A percentile compares a stretch with the other conserved stretches of the same genome.
Evolutionary conservation across 2,329 filamentous ascomycete species (phyloP).

Genomic region (Fusarium metavorans): DNA sequence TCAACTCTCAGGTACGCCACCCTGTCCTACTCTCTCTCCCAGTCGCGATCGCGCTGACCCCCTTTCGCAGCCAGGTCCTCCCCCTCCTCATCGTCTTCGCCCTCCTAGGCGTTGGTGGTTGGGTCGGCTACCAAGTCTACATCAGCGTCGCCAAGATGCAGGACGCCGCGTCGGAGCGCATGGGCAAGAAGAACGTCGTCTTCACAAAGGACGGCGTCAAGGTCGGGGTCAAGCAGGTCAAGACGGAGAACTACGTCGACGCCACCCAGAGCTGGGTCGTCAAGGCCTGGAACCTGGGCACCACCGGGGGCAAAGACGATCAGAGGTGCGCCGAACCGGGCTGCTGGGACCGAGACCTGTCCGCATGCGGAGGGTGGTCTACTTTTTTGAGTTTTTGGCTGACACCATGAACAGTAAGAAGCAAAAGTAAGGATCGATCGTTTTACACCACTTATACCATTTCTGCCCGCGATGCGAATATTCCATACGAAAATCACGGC

Average conservation of each 20-base stretch:
- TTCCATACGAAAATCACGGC: neutral
- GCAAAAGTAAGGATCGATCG: slow-evolving; percentile 29
- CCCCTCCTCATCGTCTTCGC: slow-evolving; percentile 76
- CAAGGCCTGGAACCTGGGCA: slow-evolving; percentile 73
- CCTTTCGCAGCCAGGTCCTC: slow-evolving; percentile 65
- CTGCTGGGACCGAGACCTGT: neutral
- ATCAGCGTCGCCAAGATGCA: slow-evolving; percentile 75
- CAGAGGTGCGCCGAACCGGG: slow-evolving; percentile 24
- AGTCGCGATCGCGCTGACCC: slow-evolving; percentile 11
- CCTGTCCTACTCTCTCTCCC: neutral
- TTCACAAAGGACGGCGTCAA: slow-evolving; percentile 81
- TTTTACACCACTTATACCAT: neutral
- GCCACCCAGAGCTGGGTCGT: slow-evolving; percentile 77
- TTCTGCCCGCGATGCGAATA: slow-evolving; percentile 1
- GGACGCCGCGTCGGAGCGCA: slow-evolving; percentile 73
- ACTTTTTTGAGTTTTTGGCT: slow-evolving; percentile 12
- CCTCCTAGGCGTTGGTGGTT: slow-evolving; percentile 69
- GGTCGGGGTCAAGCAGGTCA: slow-evolving; percentile 77
- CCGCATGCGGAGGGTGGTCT: neutral
- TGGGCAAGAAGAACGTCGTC: slow-evolving; percentile 80
- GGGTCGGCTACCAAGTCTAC: slow-evolving; percentile 80
- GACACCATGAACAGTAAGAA: slow-evolving; percentile 38
- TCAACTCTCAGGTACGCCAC: slow-evolving; percentile 38
- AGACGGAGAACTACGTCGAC: slow-evolving; percentile 79
- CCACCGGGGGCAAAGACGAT: slow-evolving; percentile 32